A percentile compares a stretch with the other conserved stretches of the same genome.
Conservation (phyloP, 495 filamentous ascomycete genomes). For the Penicillium desertorum region DNA sequence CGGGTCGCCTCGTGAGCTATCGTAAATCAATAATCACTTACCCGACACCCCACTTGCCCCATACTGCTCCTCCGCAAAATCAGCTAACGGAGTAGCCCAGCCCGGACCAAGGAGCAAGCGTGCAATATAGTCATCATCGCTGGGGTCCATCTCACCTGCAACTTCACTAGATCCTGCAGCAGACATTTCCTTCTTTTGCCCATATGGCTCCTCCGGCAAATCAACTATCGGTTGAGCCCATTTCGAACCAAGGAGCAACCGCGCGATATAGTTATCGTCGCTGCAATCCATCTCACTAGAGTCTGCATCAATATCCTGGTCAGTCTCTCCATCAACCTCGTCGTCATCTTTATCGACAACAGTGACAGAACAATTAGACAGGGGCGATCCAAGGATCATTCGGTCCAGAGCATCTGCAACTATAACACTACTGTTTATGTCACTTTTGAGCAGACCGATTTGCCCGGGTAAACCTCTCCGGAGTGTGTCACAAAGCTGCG, state of each 20-base stretch:
- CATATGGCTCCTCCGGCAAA: background rate
- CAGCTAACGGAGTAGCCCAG: background rate
- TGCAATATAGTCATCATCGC: background rate
- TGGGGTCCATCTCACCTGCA: background rate
- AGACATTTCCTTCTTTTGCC: background rate
- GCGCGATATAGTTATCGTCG: constrained; percentile 1
- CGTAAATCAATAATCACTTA: background rate
- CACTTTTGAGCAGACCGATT: background rate
- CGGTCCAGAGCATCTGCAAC: background rate
- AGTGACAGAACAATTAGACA: background rate
- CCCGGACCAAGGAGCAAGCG: background rate
- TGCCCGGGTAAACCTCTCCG: background rate
- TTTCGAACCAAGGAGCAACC: background rate
- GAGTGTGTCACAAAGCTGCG: background rate
- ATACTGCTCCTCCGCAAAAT: background rate
- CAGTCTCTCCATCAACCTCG: background rate
- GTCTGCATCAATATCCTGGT: background rate
- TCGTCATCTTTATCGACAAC: background rate
- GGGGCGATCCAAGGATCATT: background rate
- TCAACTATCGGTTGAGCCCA: background rate
- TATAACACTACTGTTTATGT: background rate
- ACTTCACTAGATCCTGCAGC: background rate
- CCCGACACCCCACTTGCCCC: background rate
- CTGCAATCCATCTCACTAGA: background rate
- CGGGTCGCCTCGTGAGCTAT: background rate